Base-by-base conservation (phyloP, 2,329 filamentous ascomycete species). In the Uncinocarpus reesii region DNA sequence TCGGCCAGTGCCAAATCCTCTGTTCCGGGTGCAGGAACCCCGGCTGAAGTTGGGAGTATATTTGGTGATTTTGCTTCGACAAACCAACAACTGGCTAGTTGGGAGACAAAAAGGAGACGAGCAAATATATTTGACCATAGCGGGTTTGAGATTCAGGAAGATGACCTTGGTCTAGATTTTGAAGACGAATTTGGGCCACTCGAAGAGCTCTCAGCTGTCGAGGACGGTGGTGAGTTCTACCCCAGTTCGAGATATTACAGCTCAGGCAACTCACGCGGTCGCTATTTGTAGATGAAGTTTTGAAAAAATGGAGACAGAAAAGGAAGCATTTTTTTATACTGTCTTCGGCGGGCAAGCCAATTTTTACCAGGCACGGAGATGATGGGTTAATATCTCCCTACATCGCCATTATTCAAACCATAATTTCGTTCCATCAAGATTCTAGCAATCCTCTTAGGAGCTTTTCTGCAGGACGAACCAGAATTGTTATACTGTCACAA, bases 251-350 rank as follows among this genome's bases (percentile, higher is more conserved):
- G 6, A 2, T 15, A 16, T 40, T 31, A 2, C 6, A 11, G 4
- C 15, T 47, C 28, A 31, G 31, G 28, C 24, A 24, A 42, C 20
- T 52, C 52, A 48, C 31, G 38, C 8, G 40, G 43, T 38, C 34
- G 20, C 49, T 29, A 16, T 32, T 16, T 23, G 6, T 32, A 34
- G 44, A 36, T 28, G 6, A 34, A 40, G 70, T 86, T 21, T 72
- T 95, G 34, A 69, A 72, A 13, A 74, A 81, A 54, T 98, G 89
- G 89, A 92, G 88, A 62, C 79, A 84, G 31, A 96, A 96, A 69
- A 75, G 89, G 53, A 98, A 98, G 67, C 92, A 98, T 67, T 98
- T 95, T 65, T 80, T 98, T 67, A 94, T 98, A 58, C 72, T 98
- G 1, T 96, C 92, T 2, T 90, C 88, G 11, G 90, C 93, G 7